Base-by-base conservation (phyloP, 768 basidiomycete genomes). In the Trichaptum fuscoviolaceum region DNA sequence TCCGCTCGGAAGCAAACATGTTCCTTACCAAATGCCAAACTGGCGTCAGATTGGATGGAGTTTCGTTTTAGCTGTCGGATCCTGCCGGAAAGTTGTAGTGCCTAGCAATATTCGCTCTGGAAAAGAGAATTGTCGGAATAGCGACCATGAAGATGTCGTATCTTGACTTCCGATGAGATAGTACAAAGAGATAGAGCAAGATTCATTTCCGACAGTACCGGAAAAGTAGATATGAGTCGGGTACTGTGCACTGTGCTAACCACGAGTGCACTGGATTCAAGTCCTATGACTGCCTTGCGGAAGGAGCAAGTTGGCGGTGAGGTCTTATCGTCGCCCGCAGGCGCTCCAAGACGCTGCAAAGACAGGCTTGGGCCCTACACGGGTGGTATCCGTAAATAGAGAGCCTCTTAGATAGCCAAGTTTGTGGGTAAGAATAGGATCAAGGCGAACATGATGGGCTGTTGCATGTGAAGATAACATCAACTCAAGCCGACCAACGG, bases 401-500 rank as follows among this genome's bases (percentile, higher is more conserved):
- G 42, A 52, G 42, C 42, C 42, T 15, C 42, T 52, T 12, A 52
- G 42, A 52, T 52, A 52, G 42, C 42, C 42, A 20, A 12, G 42
- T 20, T n/a, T 12, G 12, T 2, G 42, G 20, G 42, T 20, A 52
- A 52, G 42, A 52, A 52, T 52, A 52, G 42, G 42, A 52, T 52
- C 42, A 20, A 52, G 42, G 42, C 42, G 42, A 52, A 52, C 42
- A 52, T 52, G 42, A 52, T 52, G 42, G 42, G 20, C 10, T 52
- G 42, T 52, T 52, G 42, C 42, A 52, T 52, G 42, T 52, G 42
- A 52, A 52, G 42, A 52, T 52, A 52, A 20, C 42, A 52, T 52
- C 42, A 52, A 52, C 42, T 52, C 42, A 52, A 52, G 15, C 2
- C 30, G n/a, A 3, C 30, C 4, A 30, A 8, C 30, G 30, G 42